A percentile compares a stretch with the other conserved stretches of the same genome.
These are phyloP conservation scores for Auxenochlorella pyrenoidosa DNA, from an alignment of 139 green algal genomes.

Conservation along the genomic window DNA sequence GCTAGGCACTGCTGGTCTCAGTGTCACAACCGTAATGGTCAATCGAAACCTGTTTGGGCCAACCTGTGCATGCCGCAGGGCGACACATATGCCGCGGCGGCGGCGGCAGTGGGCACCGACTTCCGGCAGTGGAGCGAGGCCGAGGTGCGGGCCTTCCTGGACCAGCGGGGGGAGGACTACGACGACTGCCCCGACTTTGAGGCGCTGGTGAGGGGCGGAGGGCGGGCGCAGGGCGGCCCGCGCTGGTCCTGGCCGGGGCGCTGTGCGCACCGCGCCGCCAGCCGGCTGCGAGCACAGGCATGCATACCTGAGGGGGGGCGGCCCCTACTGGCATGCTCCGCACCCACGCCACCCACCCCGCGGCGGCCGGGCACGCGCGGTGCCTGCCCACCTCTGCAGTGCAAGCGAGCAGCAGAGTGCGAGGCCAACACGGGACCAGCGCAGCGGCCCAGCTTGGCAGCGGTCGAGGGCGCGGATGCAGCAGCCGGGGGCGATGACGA, in stretches of 20 bases:
- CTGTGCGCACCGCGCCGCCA: too few relatives aligned
- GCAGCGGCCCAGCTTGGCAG: slow-evolving; percentile 1
- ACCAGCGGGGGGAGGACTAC: slow-evolving; percentile 80
- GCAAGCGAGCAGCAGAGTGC: slow-evolving; percentile 67
- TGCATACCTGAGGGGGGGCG: too few relatives aligned
- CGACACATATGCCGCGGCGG: not conserved
- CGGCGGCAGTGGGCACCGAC: slow-evolving; percentile 52
- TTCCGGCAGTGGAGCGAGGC: slow-evolving; percentile 70
- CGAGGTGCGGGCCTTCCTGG: slow-evolving; percentile 71
- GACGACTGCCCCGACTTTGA: slow-evolving; percentile 66
- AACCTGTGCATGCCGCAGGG: not conserved
- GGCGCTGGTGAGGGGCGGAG: not conserved
- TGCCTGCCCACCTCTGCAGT: slow-evolving; percentile 40
- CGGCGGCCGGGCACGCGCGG: too few relatives aligned
- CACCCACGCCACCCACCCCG: too few relatives aligned
- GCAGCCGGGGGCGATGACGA: not conserved
- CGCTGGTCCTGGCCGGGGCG: not conserved
- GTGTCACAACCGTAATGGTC: too few relatives aligned
- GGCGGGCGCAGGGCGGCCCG: too few relatives aligned
- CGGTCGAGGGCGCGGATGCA: not conserved
- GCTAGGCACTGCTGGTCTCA: not conserved
- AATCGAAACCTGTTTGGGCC: too few relatives aligned
- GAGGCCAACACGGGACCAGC: slow-evolving; percentile 76
- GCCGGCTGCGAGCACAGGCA: too few relatives aligned
- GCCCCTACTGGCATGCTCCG: too few relatives aligned